Conservation (phyloP, 2,329 filamentous ascomycete genomes). For the Diaporthe citrichinensis region DNA sequence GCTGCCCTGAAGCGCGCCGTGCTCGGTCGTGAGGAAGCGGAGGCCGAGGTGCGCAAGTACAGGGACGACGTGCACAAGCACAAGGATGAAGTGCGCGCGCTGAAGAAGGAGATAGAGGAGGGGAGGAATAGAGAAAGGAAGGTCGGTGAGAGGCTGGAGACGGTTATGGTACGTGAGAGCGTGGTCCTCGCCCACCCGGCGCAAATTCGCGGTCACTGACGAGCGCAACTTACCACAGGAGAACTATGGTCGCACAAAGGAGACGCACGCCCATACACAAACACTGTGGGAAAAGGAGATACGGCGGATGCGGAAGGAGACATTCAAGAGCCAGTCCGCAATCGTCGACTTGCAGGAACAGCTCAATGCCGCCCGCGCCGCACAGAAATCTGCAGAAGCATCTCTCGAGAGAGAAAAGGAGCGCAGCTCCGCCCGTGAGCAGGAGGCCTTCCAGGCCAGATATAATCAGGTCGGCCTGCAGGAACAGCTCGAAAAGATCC, state of each 20-base stretch:
- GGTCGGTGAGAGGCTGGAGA: slow-evolving; percentile 76
- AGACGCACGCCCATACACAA: slow-evolving; percentile 76
- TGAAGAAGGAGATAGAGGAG: slow-evolving; percentile 74
- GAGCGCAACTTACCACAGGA: slow-evolving; percentile 62
- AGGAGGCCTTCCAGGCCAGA: slow-evolving; percentile 77
- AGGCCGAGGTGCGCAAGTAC: slow-evolving; percentile 75
- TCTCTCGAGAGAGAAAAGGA: slow-evolving; percentile 75
- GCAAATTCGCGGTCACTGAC: neutral
- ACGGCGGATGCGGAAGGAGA: slow-evolving; percentile 77
- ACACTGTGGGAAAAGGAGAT: slow-evolving; percentile 82
- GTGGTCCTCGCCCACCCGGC: neutral
- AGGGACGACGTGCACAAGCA: slow-evolving; percentile 72
- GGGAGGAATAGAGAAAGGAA: slow-evolving; percentile 75
- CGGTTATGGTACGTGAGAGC: slow-evolving; percentile 72
- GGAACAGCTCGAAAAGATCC: slow-evolving; percentile 63
- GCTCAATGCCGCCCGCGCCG: slow-evolving; percentile 72
- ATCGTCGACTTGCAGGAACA: slow-evolving; percentile 82
- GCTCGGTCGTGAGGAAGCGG: slow-evolving; percentile 79
- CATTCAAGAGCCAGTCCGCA: slow-evolving; percentile 79
- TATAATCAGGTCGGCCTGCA: slow-evolving; percentile 76
- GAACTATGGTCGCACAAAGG: slow-evolving; percentile 78
- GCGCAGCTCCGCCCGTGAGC: slow-evolving; percentile 72
- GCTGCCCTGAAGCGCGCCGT: slow-evolving; percentile 76
- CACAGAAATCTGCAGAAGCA: slow-evolving; percentile 70
- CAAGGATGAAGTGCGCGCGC: slow-evolving; percentile 70